Conservation (phyloP, 331 rosid species). For the Quercus phellos region DNA sequence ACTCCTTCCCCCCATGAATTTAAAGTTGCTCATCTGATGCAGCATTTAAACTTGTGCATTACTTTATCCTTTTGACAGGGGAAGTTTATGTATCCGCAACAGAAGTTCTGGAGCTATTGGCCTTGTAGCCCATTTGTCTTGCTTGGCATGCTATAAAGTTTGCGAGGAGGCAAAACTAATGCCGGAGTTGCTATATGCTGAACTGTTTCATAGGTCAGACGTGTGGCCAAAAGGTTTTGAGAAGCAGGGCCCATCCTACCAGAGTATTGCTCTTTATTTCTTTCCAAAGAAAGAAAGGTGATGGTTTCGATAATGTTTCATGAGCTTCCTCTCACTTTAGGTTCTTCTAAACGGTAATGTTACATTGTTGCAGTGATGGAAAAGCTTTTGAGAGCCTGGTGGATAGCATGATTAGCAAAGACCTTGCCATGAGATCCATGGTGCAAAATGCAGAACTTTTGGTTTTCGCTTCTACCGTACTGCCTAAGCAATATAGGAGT, state of each 20-base stretch:
- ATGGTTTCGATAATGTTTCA: background rate
- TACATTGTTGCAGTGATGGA: slow-evolving; percentile 32
- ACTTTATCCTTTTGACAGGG: slow-evolving; percentile 36
- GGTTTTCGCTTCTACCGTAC: slow-evolving; percentile 48
- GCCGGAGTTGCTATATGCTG: slow-evolving; percentile 35
- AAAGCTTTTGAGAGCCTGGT: slow-evolving; percentile 38
- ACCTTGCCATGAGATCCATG: slow-evolving; percentile 50
- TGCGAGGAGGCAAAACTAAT: slow-evolving; percentile 39
- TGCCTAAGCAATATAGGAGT: slow-evolving; percentile 48
- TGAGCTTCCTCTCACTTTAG: background rate
- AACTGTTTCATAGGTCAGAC: slow-evolving; percentile 36
- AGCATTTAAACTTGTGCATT: slow-evolving; percentile 5
- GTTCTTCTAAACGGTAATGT: background rate
- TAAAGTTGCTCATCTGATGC: slow-evolving; percentile 10
- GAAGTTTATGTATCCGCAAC: slow-evolving; percentile 35
- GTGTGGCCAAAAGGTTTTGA: slow-evolving; percentile 67
- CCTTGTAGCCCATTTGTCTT: slow-evolving; percentile 57
- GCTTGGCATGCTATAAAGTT: slow-evolving; percentile 55
- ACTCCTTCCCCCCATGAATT: background rate
- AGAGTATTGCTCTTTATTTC: slow-evolving; percentile 60
- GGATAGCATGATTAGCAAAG: slow-evolving; percentile 35
- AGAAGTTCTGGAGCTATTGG: slow-evolving; percentile 13
- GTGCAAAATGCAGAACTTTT: slow-evolving; percentile 56
- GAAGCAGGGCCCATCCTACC: slow-evolving; percentile 35
- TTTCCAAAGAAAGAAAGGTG: slow-evolving; percentile 66